Evolutionary conservation across 2,329 filamentous ascomycete species (phyloP).

Genomic region (Aspergillus texensis): DNA sequence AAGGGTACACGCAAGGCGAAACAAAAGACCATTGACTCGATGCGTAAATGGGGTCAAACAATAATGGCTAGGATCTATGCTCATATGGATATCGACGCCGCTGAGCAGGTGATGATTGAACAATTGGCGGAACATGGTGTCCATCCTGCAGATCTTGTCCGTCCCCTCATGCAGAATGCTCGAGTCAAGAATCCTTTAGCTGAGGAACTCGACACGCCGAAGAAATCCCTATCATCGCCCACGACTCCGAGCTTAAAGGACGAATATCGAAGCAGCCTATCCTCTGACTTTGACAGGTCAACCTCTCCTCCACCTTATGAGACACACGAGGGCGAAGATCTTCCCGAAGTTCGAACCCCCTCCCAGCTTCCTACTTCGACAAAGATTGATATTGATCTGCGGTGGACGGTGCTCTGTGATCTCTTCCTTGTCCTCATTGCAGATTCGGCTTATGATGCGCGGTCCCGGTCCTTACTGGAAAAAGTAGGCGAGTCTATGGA

Average conservation of each 20-base stretch:
- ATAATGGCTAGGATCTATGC: conserved; percentile 94
- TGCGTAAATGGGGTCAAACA: conserved; percentile 96
- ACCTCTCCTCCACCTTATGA: conserved; percentile 57
- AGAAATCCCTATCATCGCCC: conserved; percentile 42
- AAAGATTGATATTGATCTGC: conserved; percentile 91
- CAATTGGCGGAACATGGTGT: conserved; percentile 93
- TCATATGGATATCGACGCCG: conserved; percentile 91
- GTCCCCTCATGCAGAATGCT: conserved; percentile 86
- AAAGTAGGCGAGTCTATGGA: conserved; percentile 77
- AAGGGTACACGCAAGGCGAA: conserved; percentile 73
- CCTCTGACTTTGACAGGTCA: conserved; percentile 49
- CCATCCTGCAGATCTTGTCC: conserved; percentile 77
- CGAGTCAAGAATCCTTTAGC: conserved; percentile 91
- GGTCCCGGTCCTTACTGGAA: conserved; percentile 83
- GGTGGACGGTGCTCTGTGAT: conserved; percentile 97
- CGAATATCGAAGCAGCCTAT: conserved; percentile 32
- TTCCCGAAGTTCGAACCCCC: conserved; percentile 78
- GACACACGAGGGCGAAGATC: conserved; percentile 67
- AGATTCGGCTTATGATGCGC: conserved; percentile 89
- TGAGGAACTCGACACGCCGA: conserved; percentile 42
- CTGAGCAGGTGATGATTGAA: conserved; percentile 97
- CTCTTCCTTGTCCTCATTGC: conserved; percentile 93
- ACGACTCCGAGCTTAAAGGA: conserved; percentile 30
- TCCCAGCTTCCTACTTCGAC: conserved; percentile 78
- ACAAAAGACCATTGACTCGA: conserved; percentile 70